A percentile compares a stretch with the other conserved stretches of the same genome.
phyloP scores from a whole-genome alignment of 345 rosid genomes.

The Gossypioides kirkii region DNA sequence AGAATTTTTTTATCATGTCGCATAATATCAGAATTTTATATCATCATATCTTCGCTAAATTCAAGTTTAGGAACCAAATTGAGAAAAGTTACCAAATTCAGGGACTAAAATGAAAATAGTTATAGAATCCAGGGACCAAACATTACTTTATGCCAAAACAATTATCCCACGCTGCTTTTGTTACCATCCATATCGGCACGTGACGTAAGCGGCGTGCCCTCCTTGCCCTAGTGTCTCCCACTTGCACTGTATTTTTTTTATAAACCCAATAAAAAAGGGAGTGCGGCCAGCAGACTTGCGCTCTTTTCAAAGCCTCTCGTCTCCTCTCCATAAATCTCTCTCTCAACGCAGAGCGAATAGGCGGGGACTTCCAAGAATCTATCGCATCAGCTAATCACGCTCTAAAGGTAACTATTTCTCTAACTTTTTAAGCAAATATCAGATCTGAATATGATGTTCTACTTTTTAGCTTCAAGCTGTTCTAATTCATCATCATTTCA shows the following conservation, averaged over 20 bases:
- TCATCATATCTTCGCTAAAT: too few relatives aligned
- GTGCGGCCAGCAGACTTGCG: background rate
- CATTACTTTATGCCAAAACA: too few relatives aligned
- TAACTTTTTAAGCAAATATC: slow-evolving; percentile 1
- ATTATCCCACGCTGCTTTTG: background rate
- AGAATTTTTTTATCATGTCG: too few relatives aligned
- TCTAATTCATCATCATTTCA: background rate
- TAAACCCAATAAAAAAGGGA: background rate
- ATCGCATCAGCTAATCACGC: background rate
- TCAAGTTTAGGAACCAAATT: too few relatives aligned
- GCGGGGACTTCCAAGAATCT: slow-evolving; percentile 29
- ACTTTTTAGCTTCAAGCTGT: background rate
- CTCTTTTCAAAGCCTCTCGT: background rate
- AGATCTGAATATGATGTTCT: slow-evolving; percentile 17
- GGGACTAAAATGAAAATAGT: too few relatives aligned
- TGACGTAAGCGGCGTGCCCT: background rate
- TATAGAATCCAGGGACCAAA: too few relatives aligned
- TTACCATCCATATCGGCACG: background rate
- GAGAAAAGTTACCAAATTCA: too few relatives aligned
- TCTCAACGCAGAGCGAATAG: slow-evolving; percentile 26
- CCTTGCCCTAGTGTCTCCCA: background rate
- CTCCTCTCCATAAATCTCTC: background rate
- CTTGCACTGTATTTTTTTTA: background rate
- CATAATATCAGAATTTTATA: too few relatives aligned
- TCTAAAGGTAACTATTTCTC: background rate